Evolutionary conservation across 177 flowering plant genomes (phyloP).

Genomic region (Vitis hybrid): DNA sequence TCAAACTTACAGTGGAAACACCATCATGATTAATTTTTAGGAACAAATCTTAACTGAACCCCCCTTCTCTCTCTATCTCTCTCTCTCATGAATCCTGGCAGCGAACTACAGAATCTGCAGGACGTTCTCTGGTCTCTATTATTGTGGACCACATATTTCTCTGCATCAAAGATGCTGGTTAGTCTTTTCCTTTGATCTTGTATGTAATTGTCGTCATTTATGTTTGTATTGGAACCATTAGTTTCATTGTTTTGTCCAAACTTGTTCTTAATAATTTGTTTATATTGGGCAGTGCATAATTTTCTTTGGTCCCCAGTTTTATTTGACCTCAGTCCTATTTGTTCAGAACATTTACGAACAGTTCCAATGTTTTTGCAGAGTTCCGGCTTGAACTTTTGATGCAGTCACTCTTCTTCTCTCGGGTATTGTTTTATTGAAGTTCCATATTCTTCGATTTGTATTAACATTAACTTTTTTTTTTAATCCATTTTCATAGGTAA

Average conservation of each 20-base stretch:
- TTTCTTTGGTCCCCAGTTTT: too few relatives aligned
- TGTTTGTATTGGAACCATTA: background rate
- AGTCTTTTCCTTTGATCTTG: constrained; percentile 16
- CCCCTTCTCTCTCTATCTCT: background rate
- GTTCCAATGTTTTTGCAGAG: constrained; percentile 49
- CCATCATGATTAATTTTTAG: constrained; percentile 1
- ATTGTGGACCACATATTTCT: constrained; percentile 93
- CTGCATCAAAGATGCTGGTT: constrained; percentile 92
- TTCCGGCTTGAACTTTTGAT: constrained; percentile 94
- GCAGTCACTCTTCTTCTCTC: constrained; percentile 93
- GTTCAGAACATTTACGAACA: background rate
- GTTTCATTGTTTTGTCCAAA: background rate
- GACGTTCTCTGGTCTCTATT: constrained; percentile 79
- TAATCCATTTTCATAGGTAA: too few relatives aligned
- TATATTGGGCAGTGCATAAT: background rate
- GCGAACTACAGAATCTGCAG: constrained; percentile 87
- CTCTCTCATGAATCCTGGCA: constrained; percentile 26
- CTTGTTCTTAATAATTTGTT: background rate
- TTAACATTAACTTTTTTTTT: too few relatives aligned
- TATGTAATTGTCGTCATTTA: background rate
- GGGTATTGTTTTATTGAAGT: constrained; percentile 49
- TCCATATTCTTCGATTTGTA: too few relatives aligned
- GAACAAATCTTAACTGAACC: constrained; percentile 1
- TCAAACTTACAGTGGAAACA: background rate
- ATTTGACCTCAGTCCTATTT: too few relatives aligned